Base-by-base conservation (phyloP, 192 early-diverging fungal genomes). In the Gonapodya prolifera region DNA sequence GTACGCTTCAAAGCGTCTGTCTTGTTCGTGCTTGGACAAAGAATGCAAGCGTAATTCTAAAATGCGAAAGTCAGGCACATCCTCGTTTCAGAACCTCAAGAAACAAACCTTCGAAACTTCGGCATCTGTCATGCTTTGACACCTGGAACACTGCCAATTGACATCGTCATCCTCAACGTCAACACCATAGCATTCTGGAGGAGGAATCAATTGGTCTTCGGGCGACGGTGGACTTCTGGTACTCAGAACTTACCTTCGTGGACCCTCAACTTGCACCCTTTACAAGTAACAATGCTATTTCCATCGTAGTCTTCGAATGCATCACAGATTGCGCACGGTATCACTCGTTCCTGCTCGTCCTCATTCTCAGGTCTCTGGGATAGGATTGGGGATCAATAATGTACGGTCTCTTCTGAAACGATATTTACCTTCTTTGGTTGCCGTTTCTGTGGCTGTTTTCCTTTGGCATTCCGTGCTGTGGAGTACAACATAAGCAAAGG, bases 111-210 rank as follows among this genome's bases (percentile, higher is more conserved):
- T 61, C 45, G 45, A 61, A 16, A 23, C 45, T 8, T 23, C 23
- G 45, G 45, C 8, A 23, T 61, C 45, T 8, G 45, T 23, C 45
- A 8, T 61, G 8, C 45, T 23, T 29, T 73, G 18, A 32, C 71
- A 73, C 31, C 31, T 73, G 28, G 71, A 18, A 32, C 71, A 73
- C 8, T 30, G 29, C 71, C 71, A 73, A 8, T 2, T 2, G 29
- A 32, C 13, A 32, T 73, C 71, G 2, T 73, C 71, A 32, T 73
- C 71, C 16, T 18, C 28, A 73, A 8, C 8, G 28, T 73, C 71
- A 8, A 32, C 71, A 16, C 71, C 71, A 29, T 73, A 73, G 71
- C 71, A 73, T 32, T 73, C 71, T 73, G 71, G 2, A 29, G 31
- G 8, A 16, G 18, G 31, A 32, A 73, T 16, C 71, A 73, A 32